Evolutionary conservation across 441 rosid species (phyloP), one percentile per base, ranked within the genome.

Genomic region (Populus hybrid): DNA sequence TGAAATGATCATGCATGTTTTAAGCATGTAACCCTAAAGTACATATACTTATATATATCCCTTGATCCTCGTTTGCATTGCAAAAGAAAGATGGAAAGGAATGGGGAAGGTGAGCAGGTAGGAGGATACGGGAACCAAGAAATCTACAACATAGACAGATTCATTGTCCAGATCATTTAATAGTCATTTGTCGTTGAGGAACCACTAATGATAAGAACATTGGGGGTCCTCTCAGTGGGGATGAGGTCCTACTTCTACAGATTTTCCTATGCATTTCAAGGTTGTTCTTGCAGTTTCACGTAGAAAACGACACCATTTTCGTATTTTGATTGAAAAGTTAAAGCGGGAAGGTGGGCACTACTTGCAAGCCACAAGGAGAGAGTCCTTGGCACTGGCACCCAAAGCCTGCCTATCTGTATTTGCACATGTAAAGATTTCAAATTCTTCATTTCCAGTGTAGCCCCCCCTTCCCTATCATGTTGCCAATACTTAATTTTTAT

Each of bases 401-500:
- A 81, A 83, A 83, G 81, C 85, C 83, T 73, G 85, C 78, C 75
- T 73, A 14, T 81, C 86, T 85, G 87, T 80, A 80, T 42, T 68
- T 54, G 73, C 87, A 80, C 87, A 84, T 83, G 86, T 46, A 72
- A 69, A 75, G 69, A 42, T 5, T 46, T 74, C 66, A 59, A 6
- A 10, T 32, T 71, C 9, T 67, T 63, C 16, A 16, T 59, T 75
- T 77, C 80, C 85, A 26, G 2, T 18, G 40, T 2, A 34, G n/a
- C 77, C 82, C 85, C 71, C 18, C 42, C 32, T 0, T 4, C 63
- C 28, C 10, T 16, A 6, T 5, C 40, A 34, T 32, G 23, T 65
- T 74, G 14, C 67, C n/a, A 72, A 38, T 38, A 9, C 42, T 38
- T 9, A 2, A 8, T 38, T 38, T 38, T 34, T 34, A 34, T 34